Conservation (phyloP, 805 yeast genomes). For the Saturnispora mendoncae region DNA sequence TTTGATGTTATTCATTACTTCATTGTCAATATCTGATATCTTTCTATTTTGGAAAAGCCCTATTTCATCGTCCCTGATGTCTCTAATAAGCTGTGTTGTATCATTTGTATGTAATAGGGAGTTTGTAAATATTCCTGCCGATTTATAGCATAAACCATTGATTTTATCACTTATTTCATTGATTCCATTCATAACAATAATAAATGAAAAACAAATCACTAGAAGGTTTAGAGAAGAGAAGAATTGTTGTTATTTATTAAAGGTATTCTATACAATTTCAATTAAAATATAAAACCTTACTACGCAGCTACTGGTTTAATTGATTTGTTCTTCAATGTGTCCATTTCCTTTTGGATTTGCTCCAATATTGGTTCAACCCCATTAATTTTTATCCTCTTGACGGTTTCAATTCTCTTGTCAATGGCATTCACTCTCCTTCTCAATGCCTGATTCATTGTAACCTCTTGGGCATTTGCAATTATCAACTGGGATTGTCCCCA, state of each 20-base stretch:
- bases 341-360: slow-evolving; percentile 13
- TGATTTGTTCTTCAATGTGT: slow-evolving; percentile 8
- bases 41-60: slow-evolving; percentile 11
- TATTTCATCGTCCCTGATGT: slow-evolving; percentile 13
- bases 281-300: background rate
- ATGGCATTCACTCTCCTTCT: slow-evolving; percentile 58
- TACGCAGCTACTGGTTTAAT: background rate
- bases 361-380: slow-evolving; percentile 19
- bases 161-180: background rate
- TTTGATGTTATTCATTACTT: slow-evolving; percentile 8
- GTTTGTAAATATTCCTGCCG: slow-evolving; percentile 13
- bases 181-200: background rate
- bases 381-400: slow-evolving; percentile 27
- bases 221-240: too few relatives aligned
- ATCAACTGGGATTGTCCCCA: slow-evolving; percentile 59
- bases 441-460: slow-evolving; percentile 86
- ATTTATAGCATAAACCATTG: slow-evolving; percentile 2
- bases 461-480: slow-evolving; percentile 76
- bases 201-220: too few relatives aligned
- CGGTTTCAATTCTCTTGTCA: slow-evolving; percentile 32
- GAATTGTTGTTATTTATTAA: background rate
- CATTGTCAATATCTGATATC: slow-evolving; percentile 11
- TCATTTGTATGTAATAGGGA: slow-evolving; percentile 12
- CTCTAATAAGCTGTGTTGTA: slow-evolving; percentile 14
- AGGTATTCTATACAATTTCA: background rate